phyloP scores from a whole-genome alignment of 306 rosid species.

The Purshia tridentata region DNA sequence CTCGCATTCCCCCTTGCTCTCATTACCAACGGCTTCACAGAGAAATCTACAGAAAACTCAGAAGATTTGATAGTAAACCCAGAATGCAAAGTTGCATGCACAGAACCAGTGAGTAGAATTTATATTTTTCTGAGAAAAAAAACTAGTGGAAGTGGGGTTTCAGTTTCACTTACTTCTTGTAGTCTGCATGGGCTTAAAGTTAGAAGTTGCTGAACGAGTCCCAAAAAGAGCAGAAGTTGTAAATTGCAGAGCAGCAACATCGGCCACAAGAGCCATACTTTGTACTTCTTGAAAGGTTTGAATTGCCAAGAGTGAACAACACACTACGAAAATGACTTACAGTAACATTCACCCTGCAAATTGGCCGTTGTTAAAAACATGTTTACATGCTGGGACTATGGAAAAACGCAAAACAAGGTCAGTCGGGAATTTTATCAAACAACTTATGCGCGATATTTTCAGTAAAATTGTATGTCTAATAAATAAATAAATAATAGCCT shows the following conservation, averaged over 20 bases:
- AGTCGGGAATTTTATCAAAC: slow-evolving; percentile 45
- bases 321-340: slow-evolving; percentile 1
- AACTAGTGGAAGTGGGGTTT: neutral
- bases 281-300: neutral
- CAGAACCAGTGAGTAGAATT: neutral
- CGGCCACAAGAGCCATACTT: slow-evolving; percentile 37
- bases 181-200: slow-evolving; percentile 37
- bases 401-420: neutral
- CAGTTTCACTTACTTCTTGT: slow-evolving; percentile 49
- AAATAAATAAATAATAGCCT: too few species aligned
- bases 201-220: slow-evolving; percentile 30
- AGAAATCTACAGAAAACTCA: slow-evolving; percentile 44
- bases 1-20: slow-evolving; percentile 61
- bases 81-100: neutral
- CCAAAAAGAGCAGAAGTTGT: slow-evolving; percentile 43
- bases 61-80: neutral
- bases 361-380: neutral
- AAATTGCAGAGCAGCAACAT: slow-evolving; percentile 40
- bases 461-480: neutral
- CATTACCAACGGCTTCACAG: slow-evolving; percentile 42
- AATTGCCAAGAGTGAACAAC: too few species aligned
- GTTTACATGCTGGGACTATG: neutral
- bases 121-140: neutral
- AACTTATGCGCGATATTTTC: slow-evolving; percentile 27
- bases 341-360: slow-evolving; percentile 17